Conservation (phyloP, 2,329 filamentous ascomycete genomes). For the Sordariomycetes sp. region DNA sequence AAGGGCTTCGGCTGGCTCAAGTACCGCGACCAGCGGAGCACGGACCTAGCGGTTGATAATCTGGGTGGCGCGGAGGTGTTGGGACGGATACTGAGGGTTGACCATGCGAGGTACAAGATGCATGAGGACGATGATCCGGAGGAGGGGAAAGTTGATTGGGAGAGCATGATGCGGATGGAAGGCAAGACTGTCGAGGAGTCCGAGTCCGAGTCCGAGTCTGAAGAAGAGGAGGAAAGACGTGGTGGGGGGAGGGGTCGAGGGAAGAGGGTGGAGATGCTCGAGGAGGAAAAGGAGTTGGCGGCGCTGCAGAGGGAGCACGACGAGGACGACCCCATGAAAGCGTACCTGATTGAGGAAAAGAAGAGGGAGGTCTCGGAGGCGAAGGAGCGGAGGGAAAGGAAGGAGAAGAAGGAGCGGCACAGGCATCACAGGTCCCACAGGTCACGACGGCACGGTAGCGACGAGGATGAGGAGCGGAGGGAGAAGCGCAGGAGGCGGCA, state of each 20-base stretch:
- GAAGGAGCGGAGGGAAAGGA: constrained; percentile 27
- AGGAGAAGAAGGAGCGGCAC: constrained; percentile 24
- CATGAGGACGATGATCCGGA: constrained; percentile 64
- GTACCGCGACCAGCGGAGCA: constrained; percentile 95
- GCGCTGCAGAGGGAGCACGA: constrained; percentile 69
- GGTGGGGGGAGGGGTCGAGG: constrained; percentile 61
- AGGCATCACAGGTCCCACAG: constrained; percentile 32
- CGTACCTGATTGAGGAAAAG: constrained; percentile 79
- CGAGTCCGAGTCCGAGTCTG: constrained; percentile 24
- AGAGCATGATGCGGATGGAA: constrained; percentile 41
- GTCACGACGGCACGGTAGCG: constrained; percentile 17
- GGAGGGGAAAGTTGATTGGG: constrained; percentile 44
- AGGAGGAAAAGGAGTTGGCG: constrained; percentile 70
- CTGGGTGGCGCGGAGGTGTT: constrained; percentile 74
- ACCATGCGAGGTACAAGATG: constrained; percentile 84
- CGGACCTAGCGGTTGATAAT: constrained; percentile 92
- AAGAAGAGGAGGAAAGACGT: constrained; percentile 20
- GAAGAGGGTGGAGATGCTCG: constrained; percentile 55
- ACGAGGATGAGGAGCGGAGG: constrained; percentile 12
- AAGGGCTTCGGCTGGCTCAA: constrained; percentile 94
- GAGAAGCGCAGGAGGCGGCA: constrained; percentile 7
- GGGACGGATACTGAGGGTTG: constrained; percentile 71
- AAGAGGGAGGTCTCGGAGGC: constrained; percentile 74
- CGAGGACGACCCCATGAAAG: constrained; percentile 96
- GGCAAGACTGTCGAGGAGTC: constrained; percentile 30